Base-by-base conservation (phyloP, 83 land plant species). In the Picea abies region DNA sequence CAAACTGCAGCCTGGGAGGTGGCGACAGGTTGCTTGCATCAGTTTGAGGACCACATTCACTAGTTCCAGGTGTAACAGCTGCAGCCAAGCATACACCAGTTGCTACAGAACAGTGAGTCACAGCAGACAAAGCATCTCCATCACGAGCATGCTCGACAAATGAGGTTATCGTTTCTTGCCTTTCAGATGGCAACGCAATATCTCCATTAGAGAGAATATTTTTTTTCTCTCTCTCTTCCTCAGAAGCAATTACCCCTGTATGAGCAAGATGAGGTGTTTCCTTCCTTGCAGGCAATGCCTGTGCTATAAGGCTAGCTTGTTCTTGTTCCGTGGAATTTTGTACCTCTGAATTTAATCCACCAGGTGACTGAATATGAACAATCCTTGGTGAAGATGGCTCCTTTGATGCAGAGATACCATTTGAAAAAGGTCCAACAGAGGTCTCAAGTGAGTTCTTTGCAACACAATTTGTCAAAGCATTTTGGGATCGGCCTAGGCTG, bases 1-100 rank as follows among this genome's bases (percentile, higher is more conserved):
- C 93, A 86, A 89, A 88, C 64, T 84, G 95, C 17, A 88, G 84
- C 80, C 88, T 52, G 17, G 85, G 65, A n/a, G 91, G 85, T 4
- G 85, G 67, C 15, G 79, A 71, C 69, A 86, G 71, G 79, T 79
- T 85, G 75, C 80, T 83, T 62, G 87, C 93, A 84, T 85, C 44
- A 63, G 75, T 29, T 63, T 84, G 84, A 23, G 79, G 91, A 23
- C 80, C 65, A 85, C 76, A 81, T 60, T 88, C 94, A 81, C 73
- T 83, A 35, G 86, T 87, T 26, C 79, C 77, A 84, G 58, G 85
- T 19, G 64, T 79, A 4, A 76, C 85, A 81, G 86, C 85, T 8
- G 82, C 75, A 56, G 81, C 86, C 71, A 66, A 60, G 78, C 86
- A 84, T 65, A 83, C 68, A 67, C 85, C 86, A 16, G 35, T 39